These are phyloP conservation scores for Naegleria fowleri DNA, from an alignment of 208 protist genomes.

Conservation along the genomic window DNA sequence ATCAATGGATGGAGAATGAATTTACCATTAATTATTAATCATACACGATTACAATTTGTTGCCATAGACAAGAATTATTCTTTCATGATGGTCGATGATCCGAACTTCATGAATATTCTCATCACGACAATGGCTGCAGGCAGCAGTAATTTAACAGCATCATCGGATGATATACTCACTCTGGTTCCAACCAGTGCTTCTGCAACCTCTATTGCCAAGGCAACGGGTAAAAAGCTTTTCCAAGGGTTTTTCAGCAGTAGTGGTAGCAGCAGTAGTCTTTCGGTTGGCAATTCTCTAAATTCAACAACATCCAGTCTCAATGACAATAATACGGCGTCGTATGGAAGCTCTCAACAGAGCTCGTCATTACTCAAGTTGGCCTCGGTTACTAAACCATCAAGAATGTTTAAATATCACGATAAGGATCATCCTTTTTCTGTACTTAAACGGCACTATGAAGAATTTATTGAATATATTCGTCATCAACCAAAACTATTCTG, in stretches of 20 bases:
- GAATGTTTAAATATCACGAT: not conserved
- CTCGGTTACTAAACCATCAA: not conserved
- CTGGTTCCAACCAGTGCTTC: not conserved
- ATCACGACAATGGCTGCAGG: too few relatives aligned
- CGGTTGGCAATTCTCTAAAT: not conserved
- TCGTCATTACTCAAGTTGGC: not conserved
- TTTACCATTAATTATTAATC: not conserved
- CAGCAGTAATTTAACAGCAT: not conserved
- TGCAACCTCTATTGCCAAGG: not conserved
- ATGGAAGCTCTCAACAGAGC: not conserved
- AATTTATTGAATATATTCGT: too few relatives aligned
- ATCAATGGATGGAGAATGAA: not conserved
- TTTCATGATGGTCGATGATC: not conserved
- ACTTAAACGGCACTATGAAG: not conserved
- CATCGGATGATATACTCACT: not conserved
- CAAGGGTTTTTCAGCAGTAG: too few relatives aligned
- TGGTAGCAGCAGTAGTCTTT: not conserved
- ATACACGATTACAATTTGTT: not conserved
- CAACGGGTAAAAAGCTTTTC: too few relatives aligned
- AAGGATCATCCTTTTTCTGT: not conserved
- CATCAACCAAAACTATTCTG: not conserved
- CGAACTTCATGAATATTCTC: not conserved
- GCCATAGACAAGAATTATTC: not conserved
- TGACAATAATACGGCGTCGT: not conserved
- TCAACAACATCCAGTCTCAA: not conserved